Evolutionary conservation across 2,329 filamentous ascomycete genomes (phyloP), one percentile per base, ranked within the genome.

Genomic region (Phialophora tarda): DNA sequence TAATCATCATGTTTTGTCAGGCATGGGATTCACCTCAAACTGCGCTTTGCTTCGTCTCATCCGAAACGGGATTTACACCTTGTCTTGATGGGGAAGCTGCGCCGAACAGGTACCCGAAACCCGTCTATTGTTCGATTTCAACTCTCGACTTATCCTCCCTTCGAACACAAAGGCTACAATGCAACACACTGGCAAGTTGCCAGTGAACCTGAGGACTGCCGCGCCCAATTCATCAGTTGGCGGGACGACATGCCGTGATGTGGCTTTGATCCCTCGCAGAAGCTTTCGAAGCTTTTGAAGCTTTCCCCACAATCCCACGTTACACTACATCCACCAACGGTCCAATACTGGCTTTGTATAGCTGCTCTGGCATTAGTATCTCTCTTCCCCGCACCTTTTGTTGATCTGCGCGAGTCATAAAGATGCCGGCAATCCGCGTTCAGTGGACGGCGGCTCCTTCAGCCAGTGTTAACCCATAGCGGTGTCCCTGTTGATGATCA

Each of bases 291-390:
- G 48, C 48, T 51, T 51, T 51, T 23, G 30, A 56, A 34, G 53
- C 53, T n/a, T 55, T 56, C 53, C 28, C 53, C 53, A 21, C 53
- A 53, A 30, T 28, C 21, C 14, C 26, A 34, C n/a, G n/a, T 56
- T 56, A 21, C 26, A 21, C 30, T 24, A n/a, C 28, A 21, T 10
- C n/a, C n/a, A 1, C n/a, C 47, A 21, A 8, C 3, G 47, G 47
- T 24, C 47, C 24, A 55, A 11, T 10, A 30, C 28, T 10, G 51
- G 34, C 34, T 17, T 28, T 30, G 51, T 23, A 17, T 17, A 54
- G 50, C 28, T 34, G 30, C 28, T 34, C 53, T 23, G 28, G 17
- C n/a, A 12, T 14, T 34, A 21, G 53, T 34, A 56, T 34, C 53
- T 34, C 26, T 12, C 26, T 32, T 56, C 53, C 53, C 53, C 53